phyloP scores from a whole-genome alignment of 2,329 filamentous ascomycete genomes.

The Alternaria postmessia region DNA sequence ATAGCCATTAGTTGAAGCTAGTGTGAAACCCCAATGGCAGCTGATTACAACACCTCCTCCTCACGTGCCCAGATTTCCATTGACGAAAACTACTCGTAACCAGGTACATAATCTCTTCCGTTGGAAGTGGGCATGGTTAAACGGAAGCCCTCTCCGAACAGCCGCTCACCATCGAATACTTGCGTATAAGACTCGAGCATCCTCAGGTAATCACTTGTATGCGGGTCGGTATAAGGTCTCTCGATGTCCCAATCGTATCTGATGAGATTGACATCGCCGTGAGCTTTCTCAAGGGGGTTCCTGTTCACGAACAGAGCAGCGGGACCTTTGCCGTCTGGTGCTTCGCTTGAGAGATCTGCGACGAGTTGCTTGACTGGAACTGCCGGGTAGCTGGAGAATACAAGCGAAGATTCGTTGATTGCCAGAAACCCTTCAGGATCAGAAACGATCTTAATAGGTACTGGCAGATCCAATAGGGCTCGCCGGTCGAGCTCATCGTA shows the following conservation, averaged over 20 bases:
- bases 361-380: slow-evolving; percentile 1
- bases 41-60: background rate
- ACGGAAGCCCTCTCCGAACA: background rate
- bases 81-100: background rate
- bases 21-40: too few relatives aligned
- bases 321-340: background rate
- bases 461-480: background rate
- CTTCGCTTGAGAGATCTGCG: background rate
- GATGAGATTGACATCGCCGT: background rate
- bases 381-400: background rate
- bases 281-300: background rate
- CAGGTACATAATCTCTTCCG: background rate
- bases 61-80: background rate
- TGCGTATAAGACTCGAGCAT: background rate
- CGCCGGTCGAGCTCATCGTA: background rate
- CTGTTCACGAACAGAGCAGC: background rate
- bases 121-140: background rate
- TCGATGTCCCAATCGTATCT: background rate
- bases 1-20: too few relatives aligned
- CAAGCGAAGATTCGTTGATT: background rate
- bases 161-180: background rate
- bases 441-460: background rate
- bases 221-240: background rate
- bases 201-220: background rate
- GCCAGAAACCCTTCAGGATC: slow-evolving; percentile 1